Evolutionary conservation across 768 basidiomycete species (phyloP), one percentile per base, ranked within the genome.

Genomic region (Lepiota brunneoincarnata): DNA sequence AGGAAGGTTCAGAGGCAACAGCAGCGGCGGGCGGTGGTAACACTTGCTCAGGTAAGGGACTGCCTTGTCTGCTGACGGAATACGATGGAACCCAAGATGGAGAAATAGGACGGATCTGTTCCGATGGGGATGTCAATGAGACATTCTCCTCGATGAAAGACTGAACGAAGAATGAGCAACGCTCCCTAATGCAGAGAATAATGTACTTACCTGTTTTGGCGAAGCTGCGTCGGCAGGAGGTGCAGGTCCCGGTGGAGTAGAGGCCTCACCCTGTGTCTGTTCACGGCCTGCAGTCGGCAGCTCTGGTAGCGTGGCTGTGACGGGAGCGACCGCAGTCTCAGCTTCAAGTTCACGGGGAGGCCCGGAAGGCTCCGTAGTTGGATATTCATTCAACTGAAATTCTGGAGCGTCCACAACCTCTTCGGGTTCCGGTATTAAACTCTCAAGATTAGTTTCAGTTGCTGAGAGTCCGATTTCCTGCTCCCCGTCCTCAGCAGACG

Each of bases 11-110:
- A 17, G 45, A 31, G 28, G 24, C 54, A 37, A 36, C 42, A 10
- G 49, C 49, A 14, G 42, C 17, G 10, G 41, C 41, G 9, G 47
- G 17, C 10, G 44, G 44, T 23, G 42, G 23, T 15, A 42, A 47
- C 15, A 12, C 14, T 6, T 45, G 20, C 18, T 55, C 38, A 14
- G 46, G 55, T 6, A 51, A 24, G n/a, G 58, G 61, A 39, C 60
- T 65, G 35, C 64, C 62, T 57, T 63, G 64, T 3, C 54, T 53
- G 54, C 58, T 63, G 20, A 61, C 58, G 15, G 63, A 59, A 39
- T 64, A 64, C 6, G 63, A 63, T 6, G 63, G 60, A 4, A 64
- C 55, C 61, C 60, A 64, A 21, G 55, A 48, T 37, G 60, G 55
- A 36, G 58, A 45, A 7, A 31, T 43, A 6, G 54, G 36, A 3